Percentiles rank a stretch among this genome's conserved stretches.
Evolutionary conservation across 768 basidiomycete genomes (phyloP).

Genomic region (Tylopilus plumbeoviolaceoides): DNA sequence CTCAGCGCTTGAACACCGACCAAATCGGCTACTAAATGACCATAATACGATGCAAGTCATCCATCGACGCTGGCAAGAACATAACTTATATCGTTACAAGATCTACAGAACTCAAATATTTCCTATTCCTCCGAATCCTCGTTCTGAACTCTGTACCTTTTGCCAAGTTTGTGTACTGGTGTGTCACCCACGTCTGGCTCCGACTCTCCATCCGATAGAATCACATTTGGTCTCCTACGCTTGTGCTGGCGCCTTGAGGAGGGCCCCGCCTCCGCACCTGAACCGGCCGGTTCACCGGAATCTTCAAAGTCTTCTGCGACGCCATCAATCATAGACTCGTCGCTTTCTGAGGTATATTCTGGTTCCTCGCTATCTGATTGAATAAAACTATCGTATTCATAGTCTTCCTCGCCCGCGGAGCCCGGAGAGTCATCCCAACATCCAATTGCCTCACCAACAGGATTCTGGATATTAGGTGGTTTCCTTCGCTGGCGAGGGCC

Average conservation of each 20-base stretch:
- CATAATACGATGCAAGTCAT: no score
- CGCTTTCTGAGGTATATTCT: neutral
- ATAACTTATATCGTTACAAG: no score
- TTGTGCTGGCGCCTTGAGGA: neutral
- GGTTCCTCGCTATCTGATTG: conserved; percentile 1
- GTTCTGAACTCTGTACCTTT: conserved; percentile 2
- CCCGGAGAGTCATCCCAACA: conserved; percentile 8
- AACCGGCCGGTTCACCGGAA: neutral
- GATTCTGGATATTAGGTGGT: conserved; percentile 7
- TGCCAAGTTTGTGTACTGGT: neutral
- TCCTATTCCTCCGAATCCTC: conserved; percentile 3
- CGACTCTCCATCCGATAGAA: conserved; percentile 5
- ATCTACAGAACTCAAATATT: no score
- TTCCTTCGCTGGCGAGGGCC: conserved; percentile 2
- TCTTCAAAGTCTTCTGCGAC: neutral
- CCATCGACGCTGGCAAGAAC: no score
- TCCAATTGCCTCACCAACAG: conserved; percentile 13
- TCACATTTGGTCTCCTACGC: neutral
- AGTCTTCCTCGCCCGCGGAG: conserved; percentile 9
- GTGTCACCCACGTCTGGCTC: neutral
- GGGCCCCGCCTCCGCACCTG: neutral
- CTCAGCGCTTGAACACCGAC: no score
- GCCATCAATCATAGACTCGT: neutral
- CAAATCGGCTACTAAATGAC: no score
- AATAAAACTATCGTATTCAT: conserved; percentile 8